Evolutionary conservation across 2,329 filamentous ascomycete species (phyloP), one percentile per base, ranked within the genome.

Genomic region (Xylariaceae sp.): DNA sequence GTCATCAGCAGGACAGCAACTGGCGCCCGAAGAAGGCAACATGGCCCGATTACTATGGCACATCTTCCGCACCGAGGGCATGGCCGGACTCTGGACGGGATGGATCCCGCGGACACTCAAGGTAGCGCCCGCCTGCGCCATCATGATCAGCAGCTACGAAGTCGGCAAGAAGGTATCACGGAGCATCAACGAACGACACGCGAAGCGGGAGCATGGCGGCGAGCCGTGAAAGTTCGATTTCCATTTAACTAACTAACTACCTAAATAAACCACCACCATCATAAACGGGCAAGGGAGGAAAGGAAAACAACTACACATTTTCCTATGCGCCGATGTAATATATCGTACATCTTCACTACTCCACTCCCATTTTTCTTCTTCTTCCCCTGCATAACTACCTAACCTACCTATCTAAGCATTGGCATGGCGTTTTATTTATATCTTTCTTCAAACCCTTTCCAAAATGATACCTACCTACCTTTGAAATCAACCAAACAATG

Each of bases 101-200:
- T 97, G 92, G 90, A 88, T 91, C 23, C 92, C 94, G 0, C 82
- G 94, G 45, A 96, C 91, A 66, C 78, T 97, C 61, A 97, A 97
- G 73, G 92, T 99, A 4, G 93, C 94, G 1, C 94, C 94, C 1
- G 91, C 93, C 0, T 99, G 94, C 75, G 94, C 94, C 34, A 97
- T 99, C 72, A 99, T 99, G 94, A 97, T 99, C 72, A 95, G 90
- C 72, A 96, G 88, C 72, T 99, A 97, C 73, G 94, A 99, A 74
- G 84, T 97, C 44, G 92, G 94, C 54, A 99, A 99, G 80, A 88
- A 89, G 73, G 87, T 89, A 72, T 95, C 95, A 39, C 81, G 85
- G 56, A 82, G 83, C 9, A 84, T 90, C 53, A 97, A 97, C 61
- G 80, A 83, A 69, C 76, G 72, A 41, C 70, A 73, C 35, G 63